These are phyloP conservation scores for Phytophthora tentaculata DNA, from an alignment of 352 stramenopile species.

Conservation along the genomic window DNA sequence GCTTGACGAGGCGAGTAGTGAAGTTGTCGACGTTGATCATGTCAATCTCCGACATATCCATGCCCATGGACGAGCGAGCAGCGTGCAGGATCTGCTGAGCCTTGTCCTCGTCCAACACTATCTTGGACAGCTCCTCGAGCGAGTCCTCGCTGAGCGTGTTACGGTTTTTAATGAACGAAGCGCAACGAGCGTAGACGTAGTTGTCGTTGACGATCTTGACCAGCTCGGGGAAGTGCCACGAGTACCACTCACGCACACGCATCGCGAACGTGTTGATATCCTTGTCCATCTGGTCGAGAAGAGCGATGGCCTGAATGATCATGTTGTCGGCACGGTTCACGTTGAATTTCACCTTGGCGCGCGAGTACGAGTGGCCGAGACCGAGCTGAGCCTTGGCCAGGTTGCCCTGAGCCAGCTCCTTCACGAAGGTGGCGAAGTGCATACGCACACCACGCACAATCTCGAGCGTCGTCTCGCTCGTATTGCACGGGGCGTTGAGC, in stretches of 20 bases:
- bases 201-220: conserved; percentile 99
- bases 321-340: conserved; percentile 99
- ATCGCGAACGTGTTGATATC: conserved; percentile 99
- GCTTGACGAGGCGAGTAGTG: conserved; percentile 97
- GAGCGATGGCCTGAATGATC: conserved; percentile 99
- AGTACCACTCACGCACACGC: conserved; percentile 99
- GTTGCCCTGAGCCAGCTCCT: conserved; percentile 96
- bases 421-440: conserved; percentile 98
- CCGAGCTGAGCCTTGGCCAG: conserved; percentile 98
- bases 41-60: conserved; percentile 99
- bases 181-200: conserved; percentile 98
- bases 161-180: conserved; percentile 97
- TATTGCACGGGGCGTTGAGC: conserved; percentile 94
- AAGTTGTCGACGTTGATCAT: conserved; percentile 99
- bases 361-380: conserved; percentile 99
- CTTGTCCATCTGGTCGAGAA: conserved; percentile 99
- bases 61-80: conserved; percentile 98
- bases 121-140: conserved; percentile 87
- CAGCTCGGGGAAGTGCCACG: conserved; percentile 99
- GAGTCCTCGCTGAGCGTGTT: conserved; percentile 81
- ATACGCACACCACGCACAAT: conserved; percentile 96
- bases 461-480: conserved; percentile 97
- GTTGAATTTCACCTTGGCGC: conserved; percentile 99
- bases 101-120: conserved; percentile 98
- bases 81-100: conserved; percentile 95